Conservation (phyloP, 2,329 filamentous ascomycete species). For the Clonostachys chloroleuca region DNA sequence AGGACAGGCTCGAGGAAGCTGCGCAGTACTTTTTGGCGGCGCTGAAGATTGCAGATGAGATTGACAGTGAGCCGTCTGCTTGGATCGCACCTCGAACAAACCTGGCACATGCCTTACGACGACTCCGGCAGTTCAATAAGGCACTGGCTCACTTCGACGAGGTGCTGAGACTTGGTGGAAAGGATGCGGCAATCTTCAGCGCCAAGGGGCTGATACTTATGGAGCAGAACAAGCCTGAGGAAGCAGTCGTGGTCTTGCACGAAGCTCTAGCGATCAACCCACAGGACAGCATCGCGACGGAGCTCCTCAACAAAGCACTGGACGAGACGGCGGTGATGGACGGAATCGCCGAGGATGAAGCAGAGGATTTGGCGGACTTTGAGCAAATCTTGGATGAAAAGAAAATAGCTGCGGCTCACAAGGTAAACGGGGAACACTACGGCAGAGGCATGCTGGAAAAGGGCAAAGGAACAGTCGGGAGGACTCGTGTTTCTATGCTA, state of each 20-base stretch:
- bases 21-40: conserved; percentile 75
- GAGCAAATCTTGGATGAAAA: conserved; percentile 46
- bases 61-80: conserved; percentile 75
- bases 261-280: conserved; percentile 76
- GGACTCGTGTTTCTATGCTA: conserved; percentile 21
- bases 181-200: conserved; percentile 73
- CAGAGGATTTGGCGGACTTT: conserved; percentile 41
- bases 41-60: conserved; percentile 71
- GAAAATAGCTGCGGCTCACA: conserved; percentile 36
- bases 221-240: conserved; percentile 68
- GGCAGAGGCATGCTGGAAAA: conserved; percentile 25
- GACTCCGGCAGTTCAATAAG: conserved; percentile 62
- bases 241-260: conserved; percentile 79
- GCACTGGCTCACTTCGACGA: conserved; percentile 82
- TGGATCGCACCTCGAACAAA: conserved; percentile 86
- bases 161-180: conserved; percentile 76
- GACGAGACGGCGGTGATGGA: conserved; percentile 51
- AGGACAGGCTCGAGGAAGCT: conserved; percentile 72
- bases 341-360: conserved; percentile 38
- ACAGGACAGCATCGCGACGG: conserved; percentile 77
- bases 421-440: conserved; percentile 19
- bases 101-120: conserved; percentile 80
- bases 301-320: conserved; percentile 69
- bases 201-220: conserved; percentile 82
- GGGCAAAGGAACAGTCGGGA: conserved; percentile 38